Conservation (phyloP, 2,329 filamentous ascomycete genomes). For the Aspergillus tamarii region DNA sequence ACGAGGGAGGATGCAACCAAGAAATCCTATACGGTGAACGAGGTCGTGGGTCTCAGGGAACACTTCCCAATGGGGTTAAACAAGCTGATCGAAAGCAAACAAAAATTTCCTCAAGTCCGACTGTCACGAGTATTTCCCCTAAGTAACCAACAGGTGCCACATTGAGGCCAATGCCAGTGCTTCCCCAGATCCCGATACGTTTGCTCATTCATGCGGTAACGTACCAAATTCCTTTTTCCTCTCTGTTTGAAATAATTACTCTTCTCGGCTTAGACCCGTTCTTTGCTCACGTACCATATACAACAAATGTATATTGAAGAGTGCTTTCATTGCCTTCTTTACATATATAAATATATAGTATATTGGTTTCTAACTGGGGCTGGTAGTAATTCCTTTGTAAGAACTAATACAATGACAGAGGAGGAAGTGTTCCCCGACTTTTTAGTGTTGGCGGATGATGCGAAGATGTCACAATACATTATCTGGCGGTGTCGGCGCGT, state of each 20-base stretch:
- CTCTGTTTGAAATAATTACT: background rate
- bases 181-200: slow-evolving; percentile 13
- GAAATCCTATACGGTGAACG: background rate
- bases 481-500: slow-evolving; percentile 24
- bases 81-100: background rate
- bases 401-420: background rate
- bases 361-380: background rate
- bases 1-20: slow-evolving; percentile 5
- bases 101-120: background rate
- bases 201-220: background rate
- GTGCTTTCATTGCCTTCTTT: background rate
- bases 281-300: background rate
- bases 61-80: background rate
- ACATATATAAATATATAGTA: background rate
- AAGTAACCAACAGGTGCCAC: background rate
- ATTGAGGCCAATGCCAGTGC: slow-evolving; percentile 11
- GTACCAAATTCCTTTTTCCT: background rate
- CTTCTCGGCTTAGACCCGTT: background rate
- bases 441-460: slow-evolving; percentile 12
- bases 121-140: background rate
- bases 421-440: slow-evolving; percentile 10
- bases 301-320: background rate
- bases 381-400: background rate
- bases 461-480: slow-evolving; percentile 9
- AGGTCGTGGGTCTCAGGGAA: background rate